Conservation (phyloP, 768 basidiomycete species). For the Astraeus odoratus region DNA sequence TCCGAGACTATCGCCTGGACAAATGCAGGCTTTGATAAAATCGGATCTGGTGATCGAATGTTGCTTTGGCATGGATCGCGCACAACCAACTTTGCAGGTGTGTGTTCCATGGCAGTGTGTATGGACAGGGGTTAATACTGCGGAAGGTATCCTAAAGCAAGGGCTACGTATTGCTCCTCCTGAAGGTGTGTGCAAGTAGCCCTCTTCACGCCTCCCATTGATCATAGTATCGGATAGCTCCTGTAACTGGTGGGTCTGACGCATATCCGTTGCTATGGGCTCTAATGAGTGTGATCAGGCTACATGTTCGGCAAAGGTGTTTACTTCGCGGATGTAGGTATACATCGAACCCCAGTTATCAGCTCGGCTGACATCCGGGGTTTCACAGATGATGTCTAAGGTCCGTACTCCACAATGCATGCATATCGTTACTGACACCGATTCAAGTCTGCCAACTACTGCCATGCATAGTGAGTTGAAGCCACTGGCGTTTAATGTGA, state of each 20-base stretch:
- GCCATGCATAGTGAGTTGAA: conserved; percentile 38
- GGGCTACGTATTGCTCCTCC: conserved; percentile 60
- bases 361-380: background rate
- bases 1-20: conserved; percentile 35
- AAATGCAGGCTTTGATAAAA: conserved; percentile 37
- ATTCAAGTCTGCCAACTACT: conserved; percentile 48
- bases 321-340: conserved; percentile 56
- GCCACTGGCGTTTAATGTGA: background rate
- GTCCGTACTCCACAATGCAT: conserved; percentile 20
- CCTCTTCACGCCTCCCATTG: background rate
- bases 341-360: background rate
- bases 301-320: conserved; percentile 67
- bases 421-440: background rate
- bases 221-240: conserved; percentile 26
- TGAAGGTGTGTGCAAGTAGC: conserved; percentile 34
- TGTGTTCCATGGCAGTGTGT: background rate
- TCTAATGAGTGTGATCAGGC: conserved; percentile 11
- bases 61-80: conserved; percentile 61
- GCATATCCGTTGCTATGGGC: background rate
- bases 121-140: background rate
- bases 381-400: conserved; percentile 55
- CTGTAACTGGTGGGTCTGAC: conserved; percentile 33
- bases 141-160: conserved; percentile 49
- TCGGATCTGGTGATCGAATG: conserved; percentile 43
- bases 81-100: conserved; percentile 57